Evolutionary conservation across 192 early-diverging fungal species (phyloP).

Genomic region (Mortierella claussenii): DNA sequence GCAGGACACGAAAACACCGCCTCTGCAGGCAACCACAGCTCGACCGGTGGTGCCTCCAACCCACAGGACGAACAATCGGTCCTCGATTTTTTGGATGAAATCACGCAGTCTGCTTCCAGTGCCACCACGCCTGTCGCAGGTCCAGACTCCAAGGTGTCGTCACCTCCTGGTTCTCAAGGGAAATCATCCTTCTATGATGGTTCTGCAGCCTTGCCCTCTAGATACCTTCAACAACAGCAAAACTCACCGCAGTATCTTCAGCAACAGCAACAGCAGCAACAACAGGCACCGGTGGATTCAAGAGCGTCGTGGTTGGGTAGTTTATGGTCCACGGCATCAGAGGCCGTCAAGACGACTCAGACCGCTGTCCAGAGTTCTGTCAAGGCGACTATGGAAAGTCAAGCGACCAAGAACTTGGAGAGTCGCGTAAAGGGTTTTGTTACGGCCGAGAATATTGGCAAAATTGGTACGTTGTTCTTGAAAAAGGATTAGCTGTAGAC

Average conservation of each 20-base stretch:
- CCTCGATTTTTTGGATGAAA: conserved; percentile 58
- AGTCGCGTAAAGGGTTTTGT: conserved; percentile 64
- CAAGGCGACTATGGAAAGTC: conserved; percentile 60
- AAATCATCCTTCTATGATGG: conserved; percentile 32
- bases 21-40: conserved; percentile 3
- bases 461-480: conserved; percentile 63
- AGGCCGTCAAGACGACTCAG: conserved; percentile 67
- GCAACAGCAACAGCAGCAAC: conserved; percentile 37
- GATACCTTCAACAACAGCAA: conserved; percentile 18
- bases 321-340: conserved; percentile 62
- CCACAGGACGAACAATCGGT: conserved; percentile 55
- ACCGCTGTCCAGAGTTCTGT: conserved; percentile 61
- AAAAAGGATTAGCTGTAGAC: background rate
- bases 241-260: background rate
- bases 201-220: conserved; percentile 11
- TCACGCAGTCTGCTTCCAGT: conserved; percentile 49
- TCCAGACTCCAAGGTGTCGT: conserved; percentile 34
- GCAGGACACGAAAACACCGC: background rate
- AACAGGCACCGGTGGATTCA: conserved; percentile 25
- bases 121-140: conserved; percentile 42
- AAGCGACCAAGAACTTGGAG: conserved; percentile 59
- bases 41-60: background rate
- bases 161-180: conserved; percentile 44
- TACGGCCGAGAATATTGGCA: conserved; percentile 68
- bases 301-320: conserved; percentile 59